phyloP scores from a whole-genome alignment of 495 filamentous ascomycete genomes.

The Neurospora africana region DNA sequence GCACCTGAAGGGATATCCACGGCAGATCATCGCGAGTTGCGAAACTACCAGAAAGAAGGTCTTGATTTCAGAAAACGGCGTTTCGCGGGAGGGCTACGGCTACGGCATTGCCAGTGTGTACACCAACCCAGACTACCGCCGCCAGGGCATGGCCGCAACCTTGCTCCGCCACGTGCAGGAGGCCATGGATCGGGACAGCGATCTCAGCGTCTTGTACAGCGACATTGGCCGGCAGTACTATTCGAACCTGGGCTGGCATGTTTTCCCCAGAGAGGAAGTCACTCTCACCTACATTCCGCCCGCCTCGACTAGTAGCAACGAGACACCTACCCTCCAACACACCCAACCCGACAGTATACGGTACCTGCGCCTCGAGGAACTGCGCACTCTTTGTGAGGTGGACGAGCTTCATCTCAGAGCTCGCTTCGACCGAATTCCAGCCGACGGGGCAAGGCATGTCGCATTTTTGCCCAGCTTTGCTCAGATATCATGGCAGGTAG shows the following conservation, averaged over 20 bases:
- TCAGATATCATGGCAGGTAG: conserved; percentile 72
- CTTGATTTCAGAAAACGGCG: conserved; percentile 28
- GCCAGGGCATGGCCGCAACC: conserved; percentile 65
- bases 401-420: conserved; percentile 41
- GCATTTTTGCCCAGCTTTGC: conserved; percentile 62
- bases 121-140: conserved; percentile 56
- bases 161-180: conserved; percentile 33
- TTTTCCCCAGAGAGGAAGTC: conserved; percentile 60
- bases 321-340: conserved; percentile 3
- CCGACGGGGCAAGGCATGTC: conserved; percentile 36
- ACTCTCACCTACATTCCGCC: conserved; percentile 39
- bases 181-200: conserved; percentile 33
- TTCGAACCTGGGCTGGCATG: conserved; percentile 63
- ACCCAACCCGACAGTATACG: conserved; percentile 7
- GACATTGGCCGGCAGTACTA: conserved; percentile 88
- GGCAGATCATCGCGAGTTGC: conserved; percentile 61
- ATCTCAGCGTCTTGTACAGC: conserved; percentile 69
- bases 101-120: conserved; percentile 80
- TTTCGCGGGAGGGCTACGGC: conserved; percentile 51
- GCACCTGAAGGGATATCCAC: conserved; percentile 34
- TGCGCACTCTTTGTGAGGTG: conserved; percentile 41
- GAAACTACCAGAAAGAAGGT: conserved; percentile 70
- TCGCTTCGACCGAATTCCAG: conserved; percentile 8
- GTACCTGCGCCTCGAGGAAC: conserved; percentile 34
- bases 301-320: background rate